phyloP scores from a whole-genome alignment of 345 rosid species.

The Arabidopsis suecica region DNA sequence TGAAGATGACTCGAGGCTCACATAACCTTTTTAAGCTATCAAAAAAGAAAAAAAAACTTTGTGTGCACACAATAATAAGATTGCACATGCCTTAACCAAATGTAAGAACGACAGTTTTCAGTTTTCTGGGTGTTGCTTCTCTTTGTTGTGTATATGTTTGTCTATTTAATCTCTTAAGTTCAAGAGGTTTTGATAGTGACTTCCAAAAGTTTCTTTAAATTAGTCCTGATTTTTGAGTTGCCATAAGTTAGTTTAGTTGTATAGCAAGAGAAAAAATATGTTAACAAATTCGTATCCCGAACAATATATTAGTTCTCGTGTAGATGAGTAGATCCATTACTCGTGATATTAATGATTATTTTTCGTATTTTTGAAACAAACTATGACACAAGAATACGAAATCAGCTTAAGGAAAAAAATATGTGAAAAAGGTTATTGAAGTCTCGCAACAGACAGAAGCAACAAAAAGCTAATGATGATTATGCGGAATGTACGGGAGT shows the following conservation, averaged over 20 bases:
- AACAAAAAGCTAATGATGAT: conserved; percentile 38
- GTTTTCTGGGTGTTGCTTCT: conserved; percentile 36
- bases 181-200: conserved; percentile 28
- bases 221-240: not conserved
- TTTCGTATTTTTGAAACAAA: not conserved
- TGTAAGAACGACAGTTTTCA: conserved; percentile 30
- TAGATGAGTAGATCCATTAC: too few species aligned
- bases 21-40: conserved; percentile 8
- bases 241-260: not conserved
- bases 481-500: conserved; percentile 42
- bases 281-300: not conserved
- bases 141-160: conserved; percentile 28
- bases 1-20: conserved; percentile 33
- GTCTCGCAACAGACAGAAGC: conserved; percentile 26
- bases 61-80: conserved; percentile 30
- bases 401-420: not conserved
- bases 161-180: conserved; percentile 17
- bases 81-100: conserved; percentile 36
- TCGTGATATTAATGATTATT: not conserved
- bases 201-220: not conserved
- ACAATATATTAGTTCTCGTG: not conserved
- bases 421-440: not conserved
- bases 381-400: not conserved
- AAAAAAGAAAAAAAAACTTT: not conserved
- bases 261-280: not conserved